Conservation (phyloP, 169 alveolate genomes). For the Plasmodium gaboni region DNA sequence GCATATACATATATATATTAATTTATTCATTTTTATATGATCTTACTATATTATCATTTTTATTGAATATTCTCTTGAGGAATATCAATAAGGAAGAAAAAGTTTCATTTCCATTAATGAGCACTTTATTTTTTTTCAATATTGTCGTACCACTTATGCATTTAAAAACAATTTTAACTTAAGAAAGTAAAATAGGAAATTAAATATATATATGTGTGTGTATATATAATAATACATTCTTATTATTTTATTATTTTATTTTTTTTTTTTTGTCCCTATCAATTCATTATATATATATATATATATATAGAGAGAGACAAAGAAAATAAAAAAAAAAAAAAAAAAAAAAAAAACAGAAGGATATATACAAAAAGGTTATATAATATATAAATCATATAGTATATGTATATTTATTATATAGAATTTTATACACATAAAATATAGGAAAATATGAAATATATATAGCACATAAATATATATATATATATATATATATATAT, state of each 20-base stretch:
- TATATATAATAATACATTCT: neutral
- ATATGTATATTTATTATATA: too few species aligned
- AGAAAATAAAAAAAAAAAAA: neutral
- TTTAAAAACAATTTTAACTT: constrained; percentile 50
- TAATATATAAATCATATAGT: too few species aligned
- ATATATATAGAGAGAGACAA: neutral
- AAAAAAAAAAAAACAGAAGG: neutral
- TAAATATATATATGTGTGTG: neutral
- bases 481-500: neutral
- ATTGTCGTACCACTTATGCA: constrained; percentile 47
- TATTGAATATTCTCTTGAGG: constrained; percentile 40
- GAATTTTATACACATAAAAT: too few species aligned
- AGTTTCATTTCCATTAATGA: constrained; percentile 60
- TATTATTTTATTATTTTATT: too few species aligned
- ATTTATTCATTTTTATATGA: neutral
- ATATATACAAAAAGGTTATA: neutral
- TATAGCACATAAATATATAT: neutral
- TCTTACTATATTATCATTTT: constrained; percentile 58
- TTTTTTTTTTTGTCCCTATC: too few species aligned
- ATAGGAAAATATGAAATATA: neutral
- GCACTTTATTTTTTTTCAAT: constrained; percentile 54
- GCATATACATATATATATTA: neutral
- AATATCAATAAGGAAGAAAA: constrained; percentile 26
- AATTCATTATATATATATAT: too few species aligned
- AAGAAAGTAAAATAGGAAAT: neutral